These are phyloP conservation scores for Talaromyces funiculosus DNA, from an alignment of 2,329 filamentous ascomycete species.

Conservation along the genomic window DNA sequence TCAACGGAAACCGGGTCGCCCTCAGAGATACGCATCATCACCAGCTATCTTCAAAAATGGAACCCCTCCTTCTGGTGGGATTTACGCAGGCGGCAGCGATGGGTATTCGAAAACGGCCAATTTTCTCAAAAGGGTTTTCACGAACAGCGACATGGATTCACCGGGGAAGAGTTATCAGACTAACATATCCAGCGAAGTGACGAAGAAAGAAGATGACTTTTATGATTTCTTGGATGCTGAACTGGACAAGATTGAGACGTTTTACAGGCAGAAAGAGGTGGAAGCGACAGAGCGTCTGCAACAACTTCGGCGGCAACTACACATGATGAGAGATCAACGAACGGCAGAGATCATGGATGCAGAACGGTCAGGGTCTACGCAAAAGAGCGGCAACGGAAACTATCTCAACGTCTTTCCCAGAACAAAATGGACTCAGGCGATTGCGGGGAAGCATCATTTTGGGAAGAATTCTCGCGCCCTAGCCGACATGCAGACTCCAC, in stretches of 20 bases:
- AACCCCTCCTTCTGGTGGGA: neutral
- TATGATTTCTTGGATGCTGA: slow-evolving; percentile 78
- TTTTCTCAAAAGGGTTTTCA: slow-evolving; percentile 38
- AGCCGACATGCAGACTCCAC: slow-evolving; percentile 39
- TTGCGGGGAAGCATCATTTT: slow-evolving; percentile 44
- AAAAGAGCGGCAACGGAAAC: slow-evolving; percentile 20
- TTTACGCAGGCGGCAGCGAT: slow-evolving; percentile 3
- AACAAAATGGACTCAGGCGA: slow-evolving; percentile 32
- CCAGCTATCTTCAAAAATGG: slow-evolving; percentile 1
- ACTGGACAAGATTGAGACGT: slow-evolving; percentile 83
- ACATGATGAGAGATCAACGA: slow-evolving; percentile 84
- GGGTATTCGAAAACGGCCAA: slow-evolving; percentile 20
- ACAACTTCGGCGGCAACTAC: slow-evolving; percentile 73
- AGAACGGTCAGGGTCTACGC: slow-evolving; percentile 23
- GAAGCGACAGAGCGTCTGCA: slow-evolving; percentile 70
- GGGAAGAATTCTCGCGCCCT: slow-evolving; percentile 54
- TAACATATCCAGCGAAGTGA: slow-evolving; percentile 58
- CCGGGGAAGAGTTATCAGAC: slow-evolving; percentile 46
- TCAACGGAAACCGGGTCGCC: slow-evolving; percentile 7
- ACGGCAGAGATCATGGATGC: slow-evolving; percentile 61
- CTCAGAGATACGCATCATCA: slow-evolving; percentile 6
- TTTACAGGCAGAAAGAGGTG: slow-evolving; percentile 82
- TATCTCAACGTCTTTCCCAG: slow-evolving; percentile 20
- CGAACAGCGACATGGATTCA: slow-evolving; percentile 32
- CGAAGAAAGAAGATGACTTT: slow-evolving; percentile 74